Evolutionary conservation across 768 basidiomycete genomes (phyloP).

Genomic region (Boletus tylopilopsis): DNA sequence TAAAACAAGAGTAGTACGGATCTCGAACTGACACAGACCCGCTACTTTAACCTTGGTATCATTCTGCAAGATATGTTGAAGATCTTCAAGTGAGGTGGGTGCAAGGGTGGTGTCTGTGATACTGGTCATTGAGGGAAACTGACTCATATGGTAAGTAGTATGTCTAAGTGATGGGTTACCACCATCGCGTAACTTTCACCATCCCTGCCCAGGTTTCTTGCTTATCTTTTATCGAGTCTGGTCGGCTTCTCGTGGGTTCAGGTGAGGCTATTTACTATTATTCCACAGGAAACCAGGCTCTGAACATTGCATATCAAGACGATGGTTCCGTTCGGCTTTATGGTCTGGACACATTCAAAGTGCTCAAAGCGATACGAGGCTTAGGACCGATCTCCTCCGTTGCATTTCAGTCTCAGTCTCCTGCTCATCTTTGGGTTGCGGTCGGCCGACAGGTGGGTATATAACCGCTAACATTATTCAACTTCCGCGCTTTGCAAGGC

Average conservation of each 20-base stretch:
- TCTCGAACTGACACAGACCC: constrained; percentile 45
- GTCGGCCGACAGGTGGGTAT: constrained; percentile 51
- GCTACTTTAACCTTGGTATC: constrained; percentile 93
- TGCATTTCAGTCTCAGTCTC: constrained; percentile 40
- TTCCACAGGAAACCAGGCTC: background rate
- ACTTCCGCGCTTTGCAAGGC: background rate
- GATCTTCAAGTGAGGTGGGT: constrained; percentile 54
- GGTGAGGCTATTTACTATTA: constrained; percentile 37
- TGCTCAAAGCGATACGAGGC: constrained; percentile 58
- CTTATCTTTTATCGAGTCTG: constrained; percentile 46
- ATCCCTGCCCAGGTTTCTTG: constrained; percentile 53
- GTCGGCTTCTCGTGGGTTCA: constrained; percentile 57
- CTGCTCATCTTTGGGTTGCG: constrained; percentile 61
- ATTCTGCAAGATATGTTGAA: constrained; percentile 47
- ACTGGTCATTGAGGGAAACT: constrained; percentile 10
- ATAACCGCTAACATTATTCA: background rate
- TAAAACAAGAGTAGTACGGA: background rate
- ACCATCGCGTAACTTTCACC: constrained; percentile 27
- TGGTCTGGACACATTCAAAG: constrained; percentile 53
- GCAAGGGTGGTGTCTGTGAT: constrained; percentile 26
- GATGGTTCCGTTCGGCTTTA: constrained; percentile 73
- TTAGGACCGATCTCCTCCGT: constrained; percentile 65
- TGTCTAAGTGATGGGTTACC: constrained; percentile 6
- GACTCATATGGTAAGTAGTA: no score
- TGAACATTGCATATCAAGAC: constrained; percentile 35